These are phyloP conservation scores for Alternaria sp. DNA, from an alignment of 2,329 filamentous ascomycete species.

Conservation along the genomic window DNA sequence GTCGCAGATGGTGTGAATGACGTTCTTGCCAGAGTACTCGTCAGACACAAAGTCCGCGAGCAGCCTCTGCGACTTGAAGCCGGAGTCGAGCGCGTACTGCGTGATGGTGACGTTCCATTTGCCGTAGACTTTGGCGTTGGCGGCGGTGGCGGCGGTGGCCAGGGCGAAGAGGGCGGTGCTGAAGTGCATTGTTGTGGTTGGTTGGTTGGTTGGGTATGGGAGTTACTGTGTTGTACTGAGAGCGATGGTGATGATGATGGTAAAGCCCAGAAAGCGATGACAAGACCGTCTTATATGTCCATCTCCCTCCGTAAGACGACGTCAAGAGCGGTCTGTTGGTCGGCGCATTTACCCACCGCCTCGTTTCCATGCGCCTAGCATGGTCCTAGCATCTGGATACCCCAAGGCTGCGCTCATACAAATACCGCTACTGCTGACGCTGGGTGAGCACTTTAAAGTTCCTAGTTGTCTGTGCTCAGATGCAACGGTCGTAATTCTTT, in stretches of 20 bases:
- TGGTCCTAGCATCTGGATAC: background rate
- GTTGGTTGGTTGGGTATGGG: background rate
- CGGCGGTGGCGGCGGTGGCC: background rate
- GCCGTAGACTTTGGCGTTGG: background rate
- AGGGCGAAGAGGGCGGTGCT: slow-evolving; percentile 6
- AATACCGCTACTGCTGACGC: background rate
- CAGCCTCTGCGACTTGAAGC: background rate
- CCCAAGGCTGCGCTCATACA: background rate
- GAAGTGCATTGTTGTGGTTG: slow-evolving; percentile 1
- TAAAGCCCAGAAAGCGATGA: background rate
- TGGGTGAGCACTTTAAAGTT: background rate
- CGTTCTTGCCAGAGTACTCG: slow-evolving; percentile 5
- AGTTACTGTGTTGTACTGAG: background rate
- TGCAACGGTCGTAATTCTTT: background rate
- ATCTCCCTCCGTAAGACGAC: background rate
- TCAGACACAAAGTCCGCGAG: slow-evolving; percentile 14
- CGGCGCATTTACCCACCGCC: background rate
- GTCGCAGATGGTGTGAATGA: slow-evolving; percentile 2
- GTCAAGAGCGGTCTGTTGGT: background rate
- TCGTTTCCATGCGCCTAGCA: background rate
- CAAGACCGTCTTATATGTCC: background rate
- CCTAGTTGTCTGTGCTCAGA: background rate
- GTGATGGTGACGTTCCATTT: background rate
- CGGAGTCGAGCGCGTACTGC: background rate
- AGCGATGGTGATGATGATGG: background rate